Percentiles rank a stretch among this genome's conserved stretches.
Evolutionary conservation across 1,284 basidiomycete species (phyloP).

Genomic region (Apiotrichum siamense): DNA sequence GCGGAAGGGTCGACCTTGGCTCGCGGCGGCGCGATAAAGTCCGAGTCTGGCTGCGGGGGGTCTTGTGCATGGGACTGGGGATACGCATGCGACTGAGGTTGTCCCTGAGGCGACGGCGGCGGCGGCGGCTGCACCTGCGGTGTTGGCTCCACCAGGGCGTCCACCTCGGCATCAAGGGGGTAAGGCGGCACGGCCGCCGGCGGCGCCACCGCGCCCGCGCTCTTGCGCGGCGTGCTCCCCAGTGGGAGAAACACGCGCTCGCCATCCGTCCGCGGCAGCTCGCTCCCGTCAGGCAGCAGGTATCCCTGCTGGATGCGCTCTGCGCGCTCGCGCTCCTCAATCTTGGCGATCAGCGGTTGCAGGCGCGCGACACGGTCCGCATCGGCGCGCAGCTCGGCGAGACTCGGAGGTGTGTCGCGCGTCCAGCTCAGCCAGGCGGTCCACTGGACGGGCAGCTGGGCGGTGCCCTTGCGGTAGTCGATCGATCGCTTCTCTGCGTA

Average conservation of each 20-base stretch:
- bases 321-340: constrained; percentile 34
- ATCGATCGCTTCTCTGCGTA: constrained; percentile 17
- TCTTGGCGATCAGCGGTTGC: constrained; percentile 23
- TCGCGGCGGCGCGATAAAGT: constrained; percentile 23
- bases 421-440: constrained; percentile 34
- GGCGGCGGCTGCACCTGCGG: no score
- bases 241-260: neutral
- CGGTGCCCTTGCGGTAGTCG: constrained; percentile 28
- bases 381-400: constrained; percentile 34
- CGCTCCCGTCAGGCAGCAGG: constrained; percentile 24
- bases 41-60: neutral
- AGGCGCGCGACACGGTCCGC: constrained; percentile 23
- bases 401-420: constrained; percentile 29
- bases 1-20: constrained; percentile 27
- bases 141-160: no score
- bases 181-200: neutral
- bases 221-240: no score
- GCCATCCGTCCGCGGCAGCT: neutral
- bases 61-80: no score
- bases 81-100: no score
- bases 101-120: no score
- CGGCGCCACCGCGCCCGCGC: neutral
- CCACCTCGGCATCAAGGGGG: neutral
- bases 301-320: constrained; percentile 44
- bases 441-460: constrained; percentile 37